Base-by-base conservation (phyloP, 2,329 filamentous ascomycete genomes). In the Tolypocladium capitatum region DNA sequence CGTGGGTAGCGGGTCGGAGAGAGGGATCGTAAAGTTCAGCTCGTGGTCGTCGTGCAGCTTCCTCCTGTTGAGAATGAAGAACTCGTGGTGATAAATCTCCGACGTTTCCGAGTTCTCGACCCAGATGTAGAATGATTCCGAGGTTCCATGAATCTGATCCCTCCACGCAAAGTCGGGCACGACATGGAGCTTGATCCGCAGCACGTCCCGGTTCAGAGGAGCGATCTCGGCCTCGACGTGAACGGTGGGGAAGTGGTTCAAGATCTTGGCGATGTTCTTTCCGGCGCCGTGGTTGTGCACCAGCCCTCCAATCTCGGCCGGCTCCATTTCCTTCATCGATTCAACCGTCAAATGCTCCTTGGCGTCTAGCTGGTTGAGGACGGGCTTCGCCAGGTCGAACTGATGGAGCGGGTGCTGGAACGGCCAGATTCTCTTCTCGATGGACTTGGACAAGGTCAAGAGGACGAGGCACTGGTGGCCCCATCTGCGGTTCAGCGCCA, bases 71-170 rank as follows among this genome's bases (percentile, higher is more conserved):
- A 98, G 74, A 48, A 98, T 92, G 67, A 98, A 97, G 66, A 84
- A 96, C 63, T 98, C 92, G 54, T 97, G 87, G 58, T 98, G 92
- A 58, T 95, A 97, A 36, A 98, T 97, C 64, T 97, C 90, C 0
- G 88, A 90, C 0, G 90, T 96, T 58, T 97, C 92, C 0, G 91
- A 96, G 62, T 97, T 95, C 64, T 98, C 92, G 3, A 98, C 91
- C 94, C 92, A 98, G 49, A 98, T 84, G 78, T 94, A 98, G 68
- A 94, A 98, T 4, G 91, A 91, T 60, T 98, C 92, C 0, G 91
- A 96, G 3, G 83, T 88, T 18, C 94, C 94, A 60, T 98, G 90
- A 50, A 95, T 79, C 43, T 86, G 82, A 55, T 97, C 91, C 56
- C 95, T 94, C 92, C 92, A 98, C 34, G 74, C 74, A 61, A 98